A percentile compares a stretch with the other conserved stretches of the same genome.
phyloP scores from a whole-genome alignment of 2,329 filamentous ascomycete genomes.

The Fusarium irregulare region DNA sequence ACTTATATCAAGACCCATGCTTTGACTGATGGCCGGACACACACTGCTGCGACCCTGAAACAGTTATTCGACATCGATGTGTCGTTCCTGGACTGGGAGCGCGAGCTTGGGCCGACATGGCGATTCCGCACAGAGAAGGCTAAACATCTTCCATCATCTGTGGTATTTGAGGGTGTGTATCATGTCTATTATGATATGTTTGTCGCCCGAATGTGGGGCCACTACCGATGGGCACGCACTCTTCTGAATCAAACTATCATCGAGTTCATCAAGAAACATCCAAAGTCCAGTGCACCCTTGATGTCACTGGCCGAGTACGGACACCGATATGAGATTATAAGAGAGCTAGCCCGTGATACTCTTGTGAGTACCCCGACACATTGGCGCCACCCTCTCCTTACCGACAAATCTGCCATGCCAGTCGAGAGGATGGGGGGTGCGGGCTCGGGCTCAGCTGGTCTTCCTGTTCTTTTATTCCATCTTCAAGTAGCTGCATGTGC shows the following conservation, averaged over 20 bases:
- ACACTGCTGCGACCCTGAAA: constrained; percentile 52
- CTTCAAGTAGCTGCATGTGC: constrained; percentile 61
- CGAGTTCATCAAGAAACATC: constrained; percentile 53
- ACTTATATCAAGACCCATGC: constrained; percentile 50
- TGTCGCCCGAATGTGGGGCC: constrained; percentile 66
- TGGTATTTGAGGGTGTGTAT: constrained; percentile 64
- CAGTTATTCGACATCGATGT: constrained; percentile 56
- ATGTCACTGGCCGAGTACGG: constrained; percentile 48
- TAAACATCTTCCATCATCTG: constrained; percentile 51
- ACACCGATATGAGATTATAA: constrained; percentile 51
- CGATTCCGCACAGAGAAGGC: constrained; percentile 50
- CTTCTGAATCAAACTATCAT: constrained; percentile 63
- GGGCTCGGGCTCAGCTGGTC: constrained; percentile 60
- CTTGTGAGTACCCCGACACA: constrained; percentile 61
- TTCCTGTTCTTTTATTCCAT: constrained; percentile 62
- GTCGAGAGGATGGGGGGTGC: constrained; percentile 53
- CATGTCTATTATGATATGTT: constrained; percentile 67
- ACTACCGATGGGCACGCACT: constrained; percentile 69
- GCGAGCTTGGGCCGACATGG: constrained; percentile 51
- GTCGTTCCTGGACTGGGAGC: constrained; percentile 56
- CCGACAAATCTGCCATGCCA: constrained; percentile 50
- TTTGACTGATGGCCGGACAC: constrained; percentile 53
- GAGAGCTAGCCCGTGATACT: constrained; percentile 56
- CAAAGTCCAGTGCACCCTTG: constrained; percentile 51
- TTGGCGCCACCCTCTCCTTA: constrained; percentile 62